Conservation (phyloP, 1,139 yeast genomes). For the Debaryomyces fabryi region DNA sequence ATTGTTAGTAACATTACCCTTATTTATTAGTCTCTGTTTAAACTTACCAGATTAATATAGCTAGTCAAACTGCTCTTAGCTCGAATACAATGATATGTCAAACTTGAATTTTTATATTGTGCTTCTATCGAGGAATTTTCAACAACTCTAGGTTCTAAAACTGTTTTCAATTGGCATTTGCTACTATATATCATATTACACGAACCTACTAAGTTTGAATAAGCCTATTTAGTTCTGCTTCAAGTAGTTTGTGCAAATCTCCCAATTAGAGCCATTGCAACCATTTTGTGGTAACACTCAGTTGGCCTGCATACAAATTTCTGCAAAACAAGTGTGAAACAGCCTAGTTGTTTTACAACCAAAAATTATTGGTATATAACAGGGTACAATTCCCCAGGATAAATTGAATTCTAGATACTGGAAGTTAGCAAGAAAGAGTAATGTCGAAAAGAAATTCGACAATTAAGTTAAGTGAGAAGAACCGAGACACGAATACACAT, state of each 20-base stretch:
- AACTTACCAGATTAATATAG: slow-evolving; percentile 7
- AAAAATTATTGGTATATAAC: not conserved
- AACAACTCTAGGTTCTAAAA: not conserved
- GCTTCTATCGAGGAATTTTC: not conserved
- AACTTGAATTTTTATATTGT: slow-evolving; percentile 8
- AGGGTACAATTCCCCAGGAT: not conserved
- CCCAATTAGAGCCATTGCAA: slow-evolving; percentile 9
- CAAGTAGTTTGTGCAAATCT: not conserved
- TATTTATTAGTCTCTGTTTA: not conserved
- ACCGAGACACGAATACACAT: not conserved
- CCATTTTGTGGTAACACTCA: slow-evolving; percentile 12
- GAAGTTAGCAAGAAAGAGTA: not conserved
- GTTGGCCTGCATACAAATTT: slow-evolving; percentile 7
- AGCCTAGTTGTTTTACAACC: slow-evolving; percentile 2
- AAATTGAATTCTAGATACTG: not conserved
- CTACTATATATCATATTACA: not conserved
- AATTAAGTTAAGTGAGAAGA: not conserved
- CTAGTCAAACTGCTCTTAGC: slow-evolving; percentile 9
- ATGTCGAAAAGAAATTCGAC: slow-evolving; percentile 2
- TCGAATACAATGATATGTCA: slow-evolving; percentile 12
- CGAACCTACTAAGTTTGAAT: not conserved
- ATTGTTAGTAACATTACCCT: slow-evolving; percentile 1
- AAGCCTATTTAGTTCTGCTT: not conserved
- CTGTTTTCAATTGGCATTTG: not conserved
- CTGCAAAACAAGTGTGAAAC: slow-evolving; percentile 12